These are phyloP conservation scores for Paspalum notatum DNA, from an alignment of 176 grass and related monocot genomes.

Conservation along the genomic window DNA sequence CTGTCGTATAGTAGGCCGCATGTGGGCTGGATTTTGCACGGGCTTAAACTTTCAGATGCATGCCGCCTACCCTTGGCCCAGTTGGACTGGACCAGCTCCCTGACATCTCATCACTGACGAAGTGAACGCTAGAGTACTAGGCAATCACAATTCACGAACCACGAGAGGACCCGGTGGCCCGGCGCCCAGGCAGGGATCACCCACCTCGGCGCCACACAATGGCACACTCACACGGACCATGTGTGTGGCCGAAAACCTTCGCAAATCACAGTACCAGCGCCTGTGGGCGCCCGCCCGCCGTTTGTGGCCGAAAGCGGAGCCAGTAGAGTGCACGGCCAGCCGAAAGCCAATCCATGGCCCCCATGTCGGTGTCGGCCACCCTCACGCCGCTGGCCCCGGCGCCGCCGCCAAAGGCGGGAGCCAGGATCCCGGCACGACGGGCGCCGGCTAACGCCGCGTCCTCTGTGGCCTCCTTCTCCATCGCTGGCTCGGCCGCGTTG, in stretches of 20 bases:
- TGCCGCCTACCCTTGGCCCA: no score
- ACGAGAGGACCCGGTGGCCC: background rate
- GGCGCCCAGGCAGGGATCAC: background rate
- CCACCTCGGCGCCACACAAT: constrained; percentile 23
- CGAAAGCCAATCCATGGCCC: constrained; percentile 46
- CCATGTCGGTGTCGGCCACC: constrained; percentile 40
- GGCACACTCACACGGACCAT: constrained; percentile 20
- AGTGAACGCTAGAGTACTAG: no score
- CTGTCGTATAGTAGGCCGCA: background rate
- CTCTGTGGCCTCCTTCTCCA: background rate
- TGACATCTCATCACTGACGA: no score
- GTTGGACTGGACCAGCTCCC: no score
- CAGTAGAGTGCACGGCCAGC: constrained; percentile 30
- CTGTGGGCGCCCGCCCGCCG: background rate
- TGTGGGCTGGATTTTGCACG: background rate
- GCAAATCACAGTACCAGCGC: background rate
- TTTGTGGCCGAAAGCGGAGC: constrained; percentile 43
- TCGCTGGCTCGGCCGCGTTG: constrained; percentile 30
- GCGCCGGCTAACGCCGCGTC: constrained; percentile 14
- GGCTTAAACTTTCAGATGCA: background rate
- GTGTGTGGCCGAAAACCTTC: constrained; percentile 10
- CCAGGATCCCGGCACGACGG: constrained; percentile 34
- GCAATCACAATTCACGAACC: background rate
- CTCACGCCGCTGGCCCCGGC: constrained; percentile 24
- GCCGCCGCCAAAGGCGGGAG: constrained; percentile 17